Percentiles rank a stretch among this genome's conserved stretches.
Evolutionary conservation across 371 early-diverging fungal genomes (phyloP).

Genomic region (Mortierella sp.): DNA sequence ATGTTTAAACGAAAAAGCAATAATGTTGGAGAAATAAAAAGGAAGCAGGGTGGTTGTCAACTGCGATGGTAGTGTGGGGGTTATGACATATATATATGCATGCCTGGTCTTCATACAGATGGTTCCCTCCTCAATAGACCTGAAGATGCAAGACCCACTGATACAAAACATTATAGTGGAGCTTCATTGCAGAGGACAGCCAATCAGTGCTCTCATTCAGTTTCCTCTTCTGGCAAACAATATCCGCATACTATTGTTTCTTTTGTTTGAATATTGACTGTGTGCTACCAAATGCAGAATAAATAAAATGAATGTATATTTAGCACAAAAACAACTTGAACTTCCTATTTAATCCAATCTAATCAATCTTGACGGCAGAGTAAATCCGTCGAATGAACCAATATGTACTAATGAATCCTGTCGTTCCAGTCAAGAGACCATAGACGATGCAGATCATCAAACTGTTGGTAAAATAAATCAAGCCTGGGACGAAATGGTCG

Average conservation of each 20-base stretch:
- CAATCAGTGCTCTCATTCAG: too few relatives aligned
- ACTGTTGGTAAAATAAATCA: conserved; percentile 69
- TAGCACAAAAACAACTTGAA: background rate
- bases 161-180: background rate
- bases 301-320: background rate
- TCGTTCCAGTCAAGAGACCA: conserved; percentile 79
- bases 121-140: too few relatives aligned
- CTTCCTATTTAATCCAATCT: background rate
- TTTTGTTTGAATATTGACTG: background rate
- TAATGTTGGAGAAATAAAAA: too few relatives aligned
- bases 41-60: background rate
- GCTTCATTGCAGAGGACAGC: background rate
- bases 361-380: conserved; percentile 77
- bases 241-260: background rate
- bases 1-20: background rate
- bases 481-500: conserved; percentile 64
- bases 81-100: background rate
- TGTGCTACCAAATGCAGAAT: background rate
- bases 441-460: conserved; percentile 65
- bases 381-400: conserved; percentile 83
- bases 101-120: background rate
- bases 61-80: background rate
- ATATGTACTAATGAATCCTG: conserved; percentile 83
- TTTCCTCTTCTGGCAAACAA: conserved; percentile 1
- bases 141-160: too few relatives aligned